Base-by-base conservation (phyloP, 768 basidiomycete species). In the Lanmaoa pseudosensibilis region DNA sequence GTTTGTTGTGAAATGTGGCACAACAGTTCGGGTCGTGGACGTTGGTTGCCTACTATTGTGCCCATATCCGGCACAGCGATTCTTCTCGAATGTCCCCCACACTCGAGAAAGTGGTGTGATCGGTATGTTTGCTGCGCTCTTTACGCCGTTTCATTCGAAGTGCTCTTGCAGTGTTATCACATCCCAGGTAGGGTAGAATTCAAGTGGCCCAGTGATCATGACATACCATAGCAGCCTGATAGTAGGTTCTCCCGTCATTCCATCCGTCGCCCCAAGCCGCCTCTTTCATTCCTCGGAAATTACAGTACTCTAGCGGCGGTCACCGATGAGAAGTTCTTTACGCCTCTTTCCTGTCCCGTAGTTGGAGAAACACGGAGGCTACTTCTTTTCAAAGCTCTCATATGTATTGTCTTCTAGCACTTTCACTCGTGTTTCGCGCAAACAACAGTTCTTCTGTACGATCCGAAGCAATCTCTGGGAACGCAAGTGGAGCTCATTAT, bases 1-100 rank as follows among this genome's bases (percentile, higher is more conserved):
- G 69, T 70, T 69, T 71, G 65, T 69, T 68, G 69, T 67, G 69
- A 66, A 69, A 59, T 62, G 65, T 69, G 55, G 46, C 46, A 59
- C 51, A 49, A 54, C 54, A 62, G 27, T 53, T 46, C 41, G 46
- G 41, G 43, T 55, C 56, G 58, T 66, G 68, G 66, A 60, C 44
- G 36, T 55, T 58, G 52, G 39, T 44, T 53, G 52, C 54, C 47
- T 50, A 34, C 52, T 27, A 67, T 69, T 64, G 64, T 66, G 45
- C 50, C 64, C 54, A 57, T 64, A 58, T 56, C 36, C 38, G 62
- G 63, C 45, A 50, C 55, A 27, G 49, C 25, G 25, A 38, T 46
- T 60, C 67, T 67, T 68, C 56, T 59, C 55, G 49, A 59, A 60
- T 52, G 6, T 58, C 59, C 52, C 51, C 52, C 57, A 45, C 64